Base-by-base conservation (phyloP, 1,284 basidiomycete genomes). In the Anthracocystis setariae region DNA sequence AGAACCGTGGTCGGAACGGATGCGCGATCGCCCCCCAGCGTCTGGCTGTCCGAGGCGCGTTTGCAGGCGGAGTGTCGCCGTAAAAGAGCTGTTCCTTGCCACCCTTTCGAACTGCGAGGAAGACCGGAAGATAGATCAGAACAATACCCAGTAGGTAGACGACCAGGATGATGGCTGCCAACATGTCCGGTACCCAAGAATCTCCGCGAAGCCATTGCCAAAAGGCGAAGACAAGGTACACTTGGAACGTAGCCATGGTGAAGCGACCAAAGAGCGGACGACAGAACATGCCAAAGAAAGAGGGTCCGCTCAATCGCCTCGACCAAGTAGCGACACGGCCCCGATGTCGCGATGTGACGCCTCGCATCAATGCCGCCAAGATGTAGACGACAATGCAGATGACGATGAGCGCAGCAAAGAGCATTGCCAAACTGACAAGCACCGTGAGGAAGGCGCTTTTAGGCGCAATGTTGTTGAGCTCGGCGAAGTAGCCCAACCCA, bases 161-260 rank as follows among this genome's bases (percentile, higher is more conserved):
- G 17, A 65, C 67, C 40, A 75, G 53, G 8, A 70, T 35, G 33
- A 81, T 48, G 12, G 73, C 78, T 3, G 80, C 79, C 8, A 78
- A 39, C 3, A 82, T 42, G 35, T 82, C 74, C 10, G 79, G 73
- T 15, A 77, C 69, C 80, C 80, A 82, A 32, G 73, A 74, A 40
- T 72, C 72, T 12, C 74, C 71, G 12, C 69, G 54, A n/a, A 64
- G 48, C 69, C 75, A 82, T 45, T 82, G 80, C 68, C 77, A 81
- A 43, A 82, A 78, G 24, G 73, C 70, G 18, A 80, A 76, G n/a
- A 79, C 69, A 24, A 78, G 60, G 39, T 54, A 72, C 12, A 72
- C 42, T 24, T 66, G 63, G 37, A 66, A 72, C 0, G 69, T 72
- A 1, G 64, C 60, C 47, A 63, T 62, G 38, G 60, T 18, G 46